These are phyloP conservation scores for Erodium moschatum DNA, from an alignment of 441 rosid genomes.

Conservation along the genomic window DNA sequence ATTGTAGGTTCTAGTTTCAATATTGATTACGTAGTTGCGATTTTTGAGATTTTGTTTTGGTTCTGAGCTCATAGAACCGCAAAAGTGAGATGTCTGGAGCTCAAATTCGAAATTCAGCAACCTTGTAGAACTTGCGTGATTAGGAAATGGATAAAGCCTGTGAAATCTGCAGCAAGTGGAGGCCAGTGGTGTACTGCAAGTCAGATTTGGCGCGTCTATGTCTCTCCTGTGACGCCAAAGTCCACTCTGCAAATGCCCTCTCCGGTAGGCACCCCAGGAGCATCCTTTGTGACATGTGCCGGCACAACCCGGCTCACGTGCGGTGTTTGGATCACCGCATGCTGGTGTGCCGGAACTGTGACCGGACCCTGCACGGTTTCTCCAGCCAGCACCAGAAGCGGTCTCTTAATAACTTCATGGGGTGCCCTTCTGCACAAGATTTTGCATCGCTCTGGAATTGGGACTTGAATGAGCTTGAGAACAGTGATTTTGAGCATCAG, in stretches of 20 bases:
- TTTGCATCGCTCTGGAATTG: slow-evolving; percentile 57
- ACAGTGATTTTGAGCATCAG: slow-evolving; percentile 17
- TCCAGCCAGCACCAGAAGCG: slow-evolving; percentile 42
- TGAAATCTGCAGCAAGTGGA: slow-evolving; percentile 57
- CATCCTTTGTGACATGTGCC: slow-evolving; percentile 57
- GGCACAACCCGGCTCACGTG: slow-evolving; percentile 13
- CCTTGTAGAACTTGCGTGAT: not conserved
- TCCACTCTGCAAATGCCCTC: slow-evolving; percentile 85
- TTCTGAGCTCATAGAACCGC: no score
- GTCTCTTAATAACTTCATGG: slow-evolving; percentile 44
- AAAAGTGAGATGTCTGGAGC: not conserved
- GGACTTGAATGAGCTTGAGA: slow-evolving; percentile 35
- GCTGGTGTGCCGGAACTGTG: slow-evolving; percentile 59
- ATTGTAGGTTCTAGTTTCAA: not conserved
- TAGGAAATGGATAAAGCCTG: slow-evolving; percentile 61
- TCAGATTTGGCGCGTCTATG: slow-evolving; percentile 79
- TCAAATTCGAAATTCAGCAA: not conserved
- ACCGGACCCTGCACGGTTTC: slow-evolving; percentile 37
- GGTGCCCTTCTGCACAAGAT: slow-evolving; percentile 70
- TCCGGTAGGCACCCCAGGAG: slow-evolving; percentile 68
- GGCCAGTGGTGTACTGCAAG: slow-evolving; percentile 66
- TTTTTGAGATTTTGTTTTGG: no score
- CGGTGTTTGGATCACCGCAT: slow-evolving; percentile 36
- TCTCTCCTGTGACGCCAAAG: slow-evolving; percentile 70
- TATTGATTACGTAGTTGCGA: not conserved